Percentiles rank a stretch among this genome's conserved stretches.
Evolutionary conservation across 1,139 yeast genomes (phyloP).

Genomic region (Geotrichum histeridarum): DNA sequence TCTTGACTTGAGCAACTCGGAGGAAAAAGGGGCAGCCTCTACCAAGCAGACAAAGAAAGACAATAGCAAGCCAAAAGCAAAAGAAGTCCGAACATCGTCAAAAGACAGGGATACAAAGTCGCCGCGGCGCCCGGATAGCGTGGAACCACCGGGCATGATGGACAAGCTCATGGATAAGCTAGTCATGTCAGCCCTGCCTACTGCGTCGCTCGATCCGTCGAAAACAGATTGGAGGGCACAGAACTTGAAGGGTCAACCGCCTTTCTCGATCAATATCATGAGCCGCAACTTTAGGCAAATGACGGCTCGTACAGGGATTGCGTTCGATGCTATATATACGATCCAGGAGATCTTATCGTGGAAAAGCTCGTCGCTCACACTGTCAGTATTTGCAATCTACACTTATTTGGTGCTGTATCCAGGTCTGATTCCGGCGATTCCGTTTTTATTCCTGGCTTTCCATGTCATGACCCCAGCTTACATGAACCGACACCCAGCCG

Average conservation of each 20-base stretch:
- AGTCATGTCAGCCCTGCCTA: conserved; percentile 65
- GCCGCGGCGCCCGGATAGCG: not conserved
- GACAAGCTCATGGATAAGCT: conserved; percentile 70
- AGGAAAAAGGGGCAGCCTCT: not conserved
- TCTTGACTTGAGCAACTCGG: not conserved
- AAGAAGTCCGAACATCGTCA: not conserved
- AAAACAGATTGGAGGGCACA: conserved; percentile 22
- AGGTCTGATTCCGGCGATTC: conserved; percentile 47
- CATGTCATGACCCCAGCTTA: conserved; percentile 69
- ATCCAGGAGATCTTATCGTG: conserved; percentile 59
- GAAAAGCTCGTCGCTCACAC: conserved; percentile 58
- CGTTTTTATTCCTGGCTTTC: conserved; percentile 50
- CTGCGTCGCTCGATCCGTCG: conserved; percentile 43
- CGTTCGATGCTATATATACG: conserved; percentile 45
- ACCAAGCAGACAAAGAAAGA: not conserved
- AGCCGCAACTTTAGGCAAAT: conserved; percentile 62
- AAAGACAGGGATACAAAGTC: not conserved
- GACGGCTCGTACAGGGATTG: conserved; percentile 51
- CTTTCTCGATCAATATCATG: conserved; percentile 63
- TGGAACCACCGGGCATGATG: conserved; percentile 31
- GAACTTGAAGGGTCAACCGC: conserved; percentile 61
- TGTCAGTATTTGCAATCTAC: conserved; percentile 51
- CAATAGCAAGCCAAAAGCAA: not conserved
- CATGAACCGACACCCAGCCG: conserved; percentile 42
- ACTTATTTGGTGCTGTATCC: conserved; percentile 66